phyloP scores from a whole-genome alignment of 169 alveolate species.

The Theileria sp. region DNA sequence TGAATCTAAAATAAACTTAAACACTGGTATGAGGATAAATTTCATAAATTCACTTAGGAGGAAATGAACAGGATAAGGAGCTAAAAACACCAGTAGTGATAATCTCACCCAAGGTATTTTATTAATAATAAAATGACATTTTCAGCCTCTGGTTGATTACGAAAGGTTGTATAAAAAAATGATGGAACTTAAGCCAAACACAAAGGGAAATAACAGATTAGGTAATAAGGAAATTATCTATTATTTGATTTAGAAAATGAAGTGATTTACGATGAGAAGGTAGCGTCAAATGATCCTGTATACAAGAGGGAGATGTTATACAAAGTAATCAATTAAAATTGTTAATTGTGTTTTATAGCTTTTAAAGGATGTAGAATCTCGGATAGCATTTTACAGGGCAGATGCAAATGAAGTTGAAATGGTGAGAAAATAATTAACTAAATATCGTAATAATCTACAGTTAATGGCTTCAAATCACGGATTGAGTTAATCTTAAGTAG shows the following conservation, averaged over 20 bases:
- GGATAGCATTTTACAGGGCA: slow-evolving; percentile 64
- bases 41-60: not conserved
- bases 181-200: slow-evolving; percentile 38
- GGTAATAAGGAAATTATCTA: not conserved
- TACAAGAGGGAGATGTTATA: slow-evolving; percentile 52
- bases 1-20: slow-evolving; percentile 27
- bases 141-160: slow-evolving; percentile 63
- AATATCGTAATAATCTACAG: not conserved
- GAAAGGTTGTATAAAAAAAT: slow-evolving; percentile 64
- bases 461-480: not conserved
- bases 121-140: not conserved
- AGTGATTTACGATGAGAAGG: slow-evolving; percentile 51
- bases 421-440: slow-evolving; percentile 8
- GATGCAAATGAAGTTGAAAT: slow-evolving; percentile 60
- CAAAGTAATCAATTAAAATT: slow-evolving; percentile 18
- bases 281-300: slow-evolving; percentile 48
- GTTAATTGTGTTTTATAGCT: slow-evolving; percentile 15
- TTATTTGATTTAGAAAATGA: slow-evolving; percentile 32
- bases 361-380: slow-evolving; percentile 65
- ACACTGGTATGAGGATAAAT: slow-evolving; percentile 42
- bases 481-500: not conserved
- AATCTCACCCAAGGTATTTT: slow-evolving; percentile 63
- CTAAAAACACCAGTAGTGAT: slow-evolving; percentile 63
- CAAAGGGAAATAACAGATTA: not conserved
- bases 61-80: slow-evolving; percentile 15